Evolutionary conservation across 371 early-diverging fungal species (phyloP), one percentile per base, ranked within the genome.

Genomic region (Dentiscutata heterogama): DNA sequence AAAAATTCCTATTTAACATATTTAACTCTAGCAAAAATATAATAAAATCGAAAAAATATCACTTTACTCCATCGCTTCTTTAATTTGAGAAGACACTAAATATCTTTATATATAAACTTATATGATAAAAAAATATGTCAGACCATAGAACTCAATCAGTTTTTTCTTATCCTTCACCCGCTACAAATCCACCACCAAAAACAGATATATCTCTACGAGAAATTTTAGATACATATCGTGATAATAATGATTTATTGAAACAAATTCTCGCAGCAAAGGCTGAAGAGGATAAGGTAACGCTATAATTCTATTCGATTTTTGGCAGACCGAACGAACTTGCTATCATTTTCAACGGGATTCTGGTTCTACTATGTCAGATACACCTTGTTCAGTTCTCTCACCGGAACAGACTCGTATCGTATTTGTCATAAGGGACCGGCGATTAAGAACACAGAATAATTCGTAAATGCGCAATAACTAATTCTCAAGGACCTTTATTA

Each of bases 251-350:
- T 14, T 42, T 89, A 68, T 71, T 90, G 20, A 85, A 86, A 61
- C 88, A 87, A 79, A 86, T 86, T 13, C 77, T 90, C 25, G 86
- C 81, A 51, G 88, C 90, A 0, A 90, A 90, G 42, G 83, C 88
- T 1, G 90, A 89, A 81, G 89, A 90, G 83, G 89, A 90, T 61
- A 90, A 89, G 85, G 90, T 87, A 87, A 39, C 7, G 18, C 22
- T 61, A 60, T 29, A 31, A 20, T 20, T 35, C 20, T 74, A 54
- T 56, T 31, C 16, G 35, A 68, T 39, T 53, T n/a, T 64, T 31
- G 25, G 14, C 16, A 14, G 27, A 27, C 64, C 31, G 22, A 16
- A 64, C 53, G 53, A 53, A 18, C 53, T 18, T 64, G 25, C 14
- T 22, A 61, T 31, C 13, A 22, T 27, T 61, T 64, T 25, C 31